Conservation (phyloP, 164 flowering plant genomes). For the Santalum album region DNA sequence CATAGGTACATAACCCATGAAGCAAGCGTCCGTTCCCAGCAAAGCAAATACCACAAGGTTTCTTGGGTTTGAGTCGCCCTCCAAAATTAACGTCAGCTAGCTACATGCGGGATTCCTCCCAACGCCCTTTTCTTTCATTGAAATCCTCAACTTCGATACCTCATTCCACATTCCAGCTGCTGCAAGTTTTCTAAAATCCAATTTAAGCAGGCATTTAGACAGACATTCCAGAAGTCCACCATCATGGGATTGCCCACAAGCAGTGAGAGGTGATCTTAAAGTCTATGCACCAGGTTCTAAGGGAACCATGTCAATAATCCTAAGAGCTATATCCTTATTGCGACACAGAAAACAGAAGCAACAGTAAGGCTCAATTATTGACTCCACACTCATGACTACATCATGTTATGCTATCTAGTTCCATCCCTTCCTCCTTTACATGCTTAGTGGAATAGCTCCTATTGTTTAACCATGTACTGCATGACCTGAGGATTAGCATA, state of each 20-base stretch:
- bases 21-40: too few species aligned
- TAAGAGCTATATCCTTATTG: constrained; percentile 35
- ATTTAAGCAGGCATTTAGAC: constrained; percentile 20
- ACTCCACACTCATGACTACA: too few species aligned
- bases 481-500: constrained; percentile 37
- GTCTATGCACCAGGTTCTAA: constrained; percentile 42
- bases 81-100: constrained; percentile 60
- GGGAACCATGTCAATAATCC: constrained; percentile 30
- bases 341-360: constrained; percentile 48
- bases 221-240: constrained; percentile 37
- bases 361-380: constrained; percentile 52
- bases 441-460: constrained; percentile 35
- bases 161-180: constrained; percentile 44
- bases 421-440: constrained; percentile 24
- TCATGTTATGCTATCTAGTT: constrained; percentile 53
- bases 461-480: constrained; percentile 45
- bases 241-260: constrained; percentile 32
- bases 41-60: constrained; percentile 23
- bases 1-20: too few species aligned
- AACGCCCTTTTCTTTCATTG: constrained; percentile 43
- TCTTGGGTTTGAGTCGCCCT: constrained; percentile 37
- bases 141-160: constrained; percentile 26
- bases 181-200: too few species aligned
- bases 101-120: constrained; percentile 56
- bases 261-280: constrained; percentile 37